Evolutionary conservation across 495 filamentous ascomycete species (phyloP).

Genomic region (Lentithecium fluviatile): DNA sequence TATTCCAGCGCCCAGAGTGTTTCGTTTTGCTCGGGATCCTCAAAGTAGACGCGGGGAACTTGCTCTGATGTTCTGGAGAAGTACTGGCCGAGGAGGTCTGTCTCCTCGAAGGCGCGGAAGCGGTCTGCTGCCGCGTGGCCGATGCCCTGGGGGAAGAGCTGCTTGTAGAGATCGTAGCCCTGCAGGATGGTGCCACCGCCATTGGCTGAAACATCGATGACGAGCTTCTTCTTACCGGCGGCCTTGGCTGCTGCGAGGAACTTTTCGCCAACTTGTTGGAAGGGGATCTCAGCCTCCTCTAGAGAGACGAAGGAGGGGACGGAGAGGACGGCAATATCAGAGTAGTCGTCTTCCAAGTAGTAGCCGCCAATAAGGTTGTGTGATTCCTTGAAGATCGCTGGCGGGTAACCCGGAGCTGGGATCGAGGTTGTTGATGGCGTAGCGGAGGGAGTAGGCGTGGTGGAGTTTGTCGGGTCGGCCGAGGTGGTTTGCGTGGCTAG

Average conservation of each 20-base stretch:
- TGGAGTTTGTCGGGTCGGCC: background rate
- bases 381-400: conserved; percentile 44
- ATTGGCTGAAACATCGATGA: conserved; percentile 42
- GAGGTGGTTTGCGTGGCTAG: conserved; percentile 7
- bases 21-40: conserved; percentile 11
- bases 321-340: conserved; percentile 48
- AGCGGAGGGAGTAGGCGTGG: conserved; percentile 2
- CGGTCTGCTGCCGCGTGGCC: conserved; percentile 47
- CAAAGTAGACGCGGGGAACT: conserved; percentile 14
- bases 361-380: conserved; percentile 51
- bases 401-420: conserved; percentile 51
- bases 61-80: conserved; percentile 39
- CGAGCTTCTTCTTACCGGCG: conserved; percentile 42
- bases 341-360: conserved; percentile 48
- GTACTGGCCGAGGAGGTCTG: conserved; percentile 48
- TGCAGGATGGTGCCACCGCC: conserved; percentile 43
- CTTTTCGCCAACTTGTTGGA: conserved; percentile 43
- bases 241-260: conserved; percentile 46
- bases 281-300: conserved; percentile 35
- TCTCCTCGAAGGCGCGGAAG: conserved; percentile 48
- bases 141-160: conserved; percentile 46
- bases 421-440: conserved; percentile 17
- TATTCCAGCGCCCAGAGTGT: conserved; percentile 21
- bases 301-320: conserved; percentile 39
- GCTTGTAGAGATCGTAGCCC: conserved; percentile 46